Conservation (phyloP, 1,284 basidiomycete genomes). For the Leccinum angustisporum region DNA sequence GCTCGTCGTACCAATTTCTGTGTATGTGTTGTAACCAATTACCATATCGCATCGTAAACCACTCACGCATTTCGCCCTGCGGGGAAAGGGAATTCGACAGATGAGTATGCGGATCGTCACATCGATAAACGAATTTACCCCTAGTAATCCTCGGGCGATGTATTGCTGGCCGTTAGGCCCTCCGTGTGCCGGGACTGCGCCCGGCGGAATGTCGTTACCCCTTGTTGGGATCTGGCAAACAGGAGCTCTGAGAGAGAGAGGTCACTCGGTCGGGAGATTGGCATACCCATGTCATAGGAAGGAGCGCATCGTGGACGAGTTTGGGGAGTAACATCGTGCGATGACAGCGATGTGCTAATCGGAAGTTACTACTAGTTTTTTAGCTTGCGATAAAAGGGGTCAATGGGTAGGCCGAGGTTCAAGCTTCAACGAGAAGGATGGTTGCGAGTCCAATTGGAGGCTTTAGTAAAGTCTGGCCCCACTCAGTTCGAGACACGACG, state of each 20-base stretch:
- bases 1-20: conserved; percentile 25
- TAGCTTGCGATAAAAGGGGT: background rate
- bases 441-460: background rate
- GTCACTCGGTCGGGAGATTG: background rate
- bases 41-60: background rate
- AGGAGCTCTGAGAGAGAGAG: background rate
- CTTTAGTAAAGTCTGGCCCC: background rate
- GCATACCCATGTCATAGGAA: conserved; percentile 25
- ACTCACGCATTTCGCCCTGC: conserved; percentile 26
- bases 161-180: conserved; percentile 17
- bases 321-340: conserved; percentile 9
- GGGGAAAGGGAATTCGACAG: background rate
- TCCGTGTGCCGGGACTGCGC: conserved; percentile 19
- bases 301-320: background rate
- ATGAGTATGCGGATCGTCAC: conserved; percentile 8
- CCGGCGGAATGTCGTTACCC: conserved; percentile 25
- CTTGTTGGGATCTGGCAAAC: conserved; percentile 15
- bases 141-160: conserved; percentile 20
- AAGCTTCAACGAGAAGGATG: background rate
- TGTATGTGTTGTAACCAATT: background rate
- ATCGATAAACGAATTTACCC: conserved; percentile 7
- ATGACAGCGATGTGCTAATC: background rate
- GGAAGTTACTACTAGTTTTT: background rate
- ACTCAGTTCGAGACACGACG: background rate
- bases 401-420: background rate